Evolutionary conservation across 306 rosid species (phyloP).

Genomic region (Trichosanthes truncata): DNA sequence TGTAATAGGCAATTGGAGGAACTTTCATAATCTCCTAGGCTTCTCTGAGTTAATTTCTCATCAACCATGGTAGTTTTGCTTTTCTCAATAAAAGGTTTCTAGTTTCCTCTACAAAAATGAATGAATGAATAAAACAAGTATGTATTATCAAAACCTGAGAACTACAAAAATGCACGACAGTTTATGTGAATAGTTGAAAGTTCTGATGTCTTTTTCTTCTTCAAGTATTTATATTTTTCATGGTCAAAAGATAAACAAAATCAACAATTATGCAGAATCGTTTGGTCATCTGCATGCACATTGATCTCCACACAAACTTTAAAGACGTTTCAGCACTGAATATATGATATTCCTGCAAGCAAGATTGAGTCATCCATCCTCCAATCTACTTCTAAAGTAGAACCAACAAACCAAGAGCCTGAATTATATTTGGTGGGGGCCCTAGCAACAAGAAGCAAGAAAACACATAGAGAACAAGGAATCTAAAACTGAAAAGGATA

Average conservation of each 20-base stretch:
- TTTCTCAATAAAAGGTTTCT: neutral
- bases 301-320: neutral
- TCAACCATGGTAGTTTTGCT: neutral
- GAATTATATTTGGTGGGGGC: neutral
- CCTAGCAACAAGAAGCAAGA: neutral
- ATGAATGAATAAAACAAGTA: neutral
- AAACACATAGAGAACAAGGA: neutral
- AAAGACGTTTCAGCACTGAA: neutral
- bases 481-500: neutral
- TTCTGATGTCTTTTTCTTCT: neutral
- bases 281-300: neutral
- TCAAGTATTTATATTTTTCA: neutral
- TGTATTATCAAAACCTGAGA: neutral
- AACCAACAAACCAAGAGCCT: neutral
- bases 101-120: neutral
- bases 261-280: neutral
- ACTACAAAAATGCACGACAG: neutral
- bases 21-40: neutral
- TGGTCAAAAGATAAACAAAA: neutral
- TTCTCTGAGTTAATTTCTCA: neutral
- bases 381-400: neutral
- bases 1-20: neutral
- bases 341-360: neutral
- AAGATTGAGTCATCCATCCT: neutral
- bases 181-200: neutral